A percentile compares a stretch with the other conserved stretches of the same genome.
phyloP scores from a whole-genome alignment of 225 moss, liverwort and hornwort species.

The Marchantia polymorpha region DNA sequence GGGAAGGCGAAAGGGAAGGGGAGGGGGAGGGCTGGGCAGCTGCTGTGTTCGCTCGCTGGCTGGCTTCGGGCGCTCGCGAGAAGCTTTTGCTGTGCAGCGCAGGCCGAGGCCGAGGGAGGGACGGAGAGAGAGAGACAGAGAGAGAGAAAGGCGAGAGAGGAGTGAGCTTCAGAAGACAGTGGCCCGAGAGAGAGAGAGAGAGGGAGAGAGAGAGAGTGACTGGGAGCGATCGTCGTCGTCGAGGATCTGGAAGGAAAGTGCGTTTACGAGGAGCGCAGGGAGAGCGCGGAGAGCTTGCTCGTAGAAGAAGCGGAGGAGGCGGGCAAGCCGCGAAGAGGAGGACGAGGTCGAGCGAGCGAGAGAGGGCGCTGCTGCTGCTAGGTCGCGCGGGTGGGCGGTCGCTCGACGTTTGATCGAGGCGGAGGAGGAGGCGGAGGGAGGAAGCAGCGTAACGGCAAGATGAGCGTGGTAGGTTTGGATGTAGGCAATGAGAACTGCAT shows the following conservation, averaged over 20 bases:
- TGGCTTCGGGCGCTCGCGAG: neutral
- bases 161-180: neutral
- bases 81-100: neutral
- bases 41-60: neutral
- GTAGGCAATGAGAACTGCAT: conserved; percentile 99
- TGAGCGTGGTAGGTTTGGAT: conserved; percentile 98
- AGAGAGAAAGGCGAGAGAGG: neutral
- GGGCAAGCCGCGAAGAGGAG: neutral
- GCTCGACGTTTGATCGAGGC: neutral
- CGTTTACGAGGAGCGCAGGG: conserved; percentile 34
- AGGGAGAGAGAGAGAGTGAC: neutral
- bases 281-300: conserved; percentile 39
- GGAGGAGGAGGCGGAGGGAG: neutral
- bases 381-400: neutral
- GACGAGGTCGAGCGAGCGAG: neutral
- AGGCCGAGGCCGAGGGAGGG: neutral
- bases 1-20: neutral
- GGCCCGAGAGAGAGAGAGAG: neutral
- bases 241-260: neutral
- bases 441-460: conserved; percentile 43
- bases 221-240: neutral
- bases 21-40: neutral
- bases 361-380: neutral
- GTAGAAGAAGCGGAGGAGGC: neutral
- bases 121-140: neutral